Evolutionary conservation across 768 basidiomycete species (phyloP), one percentile per base, ranked within the genome.

Genomic region (Suillus subaureus): DNA sequence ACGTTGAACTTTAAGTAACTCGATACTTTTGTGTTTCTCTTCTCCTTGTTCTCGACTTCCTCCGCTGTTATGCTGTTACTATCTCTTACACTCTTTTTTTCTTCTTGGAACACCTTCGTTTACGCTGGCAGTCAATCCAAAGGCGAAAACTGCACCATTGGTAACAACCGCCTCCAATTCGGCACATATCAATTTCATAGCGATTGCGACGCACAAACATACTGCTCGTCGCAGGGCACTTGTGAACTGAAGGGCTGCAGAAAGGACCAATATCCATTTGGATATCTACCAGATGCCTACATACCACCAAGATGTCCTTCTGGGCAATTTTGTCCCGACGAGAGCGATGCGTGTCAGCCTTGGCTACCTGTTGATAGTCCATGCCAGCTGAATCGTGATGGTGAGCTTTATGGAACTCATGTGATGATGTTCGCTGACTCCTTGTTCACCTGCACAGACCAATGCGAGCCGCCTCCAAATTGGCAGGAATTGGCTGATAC

Each of bases 381-480:
- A 35, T 96, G 94, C 79, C 93, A 96, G 76, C 85, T 96, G 66
- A 91, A 95, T 73, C 88, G 94, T 62, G 94, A 96, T 76, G 93
- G 94, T 92, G 66, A 63, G 82, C 4, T 37, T 39, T 3, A 35
- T n/a, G 31, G 3, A 42, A 9, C 12, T 45, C 21, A 28, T 35
- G 8, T 42, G 56, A 23, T 58, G 18, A 18, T 55, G 45, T 54
- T 56, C 43, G 57, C 58, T 31, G 43, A 47, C 61, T 62, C 56
- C 28, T 9, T 31, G 42, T 67, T 43, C 52, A n/a, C 7, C n/a
- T 21, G 13, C 65, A 0, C 70, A 96, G 95, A 97, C 70, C 84
- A 94, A 78, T 96, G 94, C 71, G 80, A 84, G 71, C 80, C 81
- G 0, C 92, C 93, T 7, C 83, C 87, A 6, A 90, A 94, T 72